These are phyloP conservation scores for Daedaleopsis sinensis DNA, from an alignment of 768 basidiomycete species.

Conservation along the genomic window DNA sequence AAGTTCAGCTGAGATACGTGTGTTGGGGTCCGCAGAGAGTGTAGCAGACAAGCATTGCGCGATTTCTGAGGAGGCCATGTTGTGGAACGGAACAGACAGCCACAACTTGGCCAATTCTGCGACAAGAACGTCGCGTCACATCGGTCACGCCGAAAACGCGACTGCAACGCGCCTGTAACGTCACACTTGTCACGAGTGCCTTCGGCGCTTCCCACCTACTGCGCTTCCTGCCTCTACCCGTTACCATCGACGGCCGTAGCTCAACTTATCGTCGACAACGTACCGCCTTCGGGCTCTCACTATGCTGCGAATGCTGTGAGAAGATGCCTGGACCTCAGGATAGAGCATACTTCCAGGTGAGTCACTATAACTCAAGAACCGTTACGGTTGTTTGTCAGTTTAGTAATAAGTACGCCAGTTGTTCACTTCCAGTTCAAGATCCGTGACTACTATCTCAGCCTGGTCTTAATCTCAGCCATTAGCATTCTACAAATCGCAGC, in stretches of 20 bases:
- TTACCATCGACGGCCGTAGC: neutral
- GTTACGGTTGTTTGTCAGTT: too few relatives aligned
- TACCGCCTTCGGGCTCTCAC: too few relatives aligned
- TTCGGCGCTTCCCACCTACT: neutral
- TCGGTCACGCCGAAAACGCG: conserved; percentile 13
- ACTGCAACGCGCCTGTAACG: conserved; percentile 9
- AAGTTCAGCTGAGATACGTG: conserved; percentile 79
- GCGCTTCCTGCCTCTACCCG: neutral
- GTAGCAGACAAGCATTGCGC: conserved; percentile 68
- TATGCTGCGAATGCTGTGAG: too few relatives aligned
- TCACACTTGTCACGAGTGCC: neutral
- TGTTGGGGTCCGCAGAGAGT: conserved; percentile 70
- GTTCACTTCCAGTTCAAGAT: too few relatives aligned
- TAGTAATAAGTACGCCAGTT: too few relatives aligned
- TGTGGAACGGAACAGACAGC: conserved; percentile 1
- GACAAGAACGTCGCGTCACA: conserved; percentile 8
- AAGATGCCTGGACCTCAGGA: too few relatives aligned
- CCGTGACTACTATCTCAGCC: too few relatives aligned
- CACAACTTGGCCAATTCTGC: neutral
- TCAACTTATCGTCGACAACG: too few relatives aligned
- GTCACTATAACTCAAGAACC: too few relatives aligned
- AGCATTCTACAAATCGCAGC: too few relatives aligned
- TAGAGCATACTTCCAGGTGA: too few relatives aligned
- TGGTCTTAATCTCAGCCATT: too few relatives aligned
- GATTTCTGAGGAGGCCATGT: conserved; percentile 39